A percentile compares a stretch with the other conserved stretches of the same genome.
phyloP scores from a whole-genome alignment of 2,329 filamentous ascomycete genomes.

The Scleromitrula shiraiana region DNA sequence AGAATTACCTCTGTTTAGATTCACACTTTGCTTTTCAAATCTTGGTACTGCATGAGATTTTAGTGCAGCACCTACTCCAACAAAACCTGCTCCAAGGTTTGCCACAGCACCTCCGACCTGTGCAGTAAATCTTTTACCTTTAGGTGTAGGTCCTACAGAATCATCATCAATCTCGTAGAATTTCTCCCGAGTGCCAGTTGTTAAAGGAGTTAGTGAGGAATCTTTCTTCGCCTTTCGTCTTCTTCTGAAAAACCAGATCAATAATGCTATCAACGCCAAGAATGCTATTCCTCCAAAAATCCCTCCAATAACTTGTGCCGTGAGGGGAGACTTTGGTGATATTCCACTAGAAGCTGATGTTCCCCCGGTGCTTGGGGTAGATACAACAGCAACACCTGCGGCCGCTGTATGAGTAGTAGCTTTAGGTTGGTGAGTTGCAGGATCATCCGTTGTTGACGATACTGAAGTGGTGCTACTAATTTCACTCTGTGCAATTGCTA shows the following conservation, averaged over 20 bases:
- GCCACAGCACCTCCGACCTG: slow-evolving; percentile 15
- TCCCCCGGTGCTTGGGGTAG: slow-evolving; percentile 10
- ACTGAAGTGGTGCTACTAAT: slow-evolving; percentile 14
- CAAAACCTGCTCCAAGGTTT: slow-evolving; percentile 16
- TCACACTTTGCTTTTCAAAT: slow-evolving; percentile 35
- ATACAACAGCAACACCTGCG: slow-evolving; percentile 10
- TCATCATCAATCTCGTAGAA: slow-evolving; percentile 23
- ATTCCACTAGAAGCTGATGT: slow-evolving; percentile 17
- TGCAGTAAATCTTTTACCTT: slow-evolving; percentile 16
- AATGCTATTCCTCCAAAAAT: slow-evolving; percentile 25
- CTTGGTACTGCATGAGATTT: slow-evolving; percentile 24
- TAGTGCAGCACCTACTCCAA: slow-evolving; percentile 21
- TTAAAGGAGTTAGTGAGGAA: slow-evolving; percentile 24
- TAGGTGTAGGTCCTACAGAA: slow-evolving; percentile 14
- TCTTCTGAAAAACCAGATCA: slow-evolving; percentile 23
- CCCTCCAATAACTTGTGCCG: slow-evolving; percentile 24
- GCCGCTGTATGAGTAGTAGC: slow-evolving; percentile 14
- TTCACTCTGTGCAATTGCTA: slow-evolving; percentile 22
- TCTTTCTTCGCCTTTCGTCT: slow-evolving; percentile 18
- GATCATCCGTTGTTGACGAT: slow-evolving; percentile 3
- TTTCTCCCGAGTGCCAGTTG: slow-evolving; percentile 13
- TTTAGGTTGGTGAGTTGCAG: neutral
- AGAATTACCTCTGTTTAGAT: slow-evolving; percentile 46
- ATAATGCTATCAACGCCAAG: slow-evolving; percentile 21
- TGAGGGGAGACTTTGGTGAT: slow-evolving; percentile 14